Evolutionary conservation across 306 rosid species (phyloP), one percentile per base, ranked within the genome.

Genomic region (Glycine latifolia): DNA sequence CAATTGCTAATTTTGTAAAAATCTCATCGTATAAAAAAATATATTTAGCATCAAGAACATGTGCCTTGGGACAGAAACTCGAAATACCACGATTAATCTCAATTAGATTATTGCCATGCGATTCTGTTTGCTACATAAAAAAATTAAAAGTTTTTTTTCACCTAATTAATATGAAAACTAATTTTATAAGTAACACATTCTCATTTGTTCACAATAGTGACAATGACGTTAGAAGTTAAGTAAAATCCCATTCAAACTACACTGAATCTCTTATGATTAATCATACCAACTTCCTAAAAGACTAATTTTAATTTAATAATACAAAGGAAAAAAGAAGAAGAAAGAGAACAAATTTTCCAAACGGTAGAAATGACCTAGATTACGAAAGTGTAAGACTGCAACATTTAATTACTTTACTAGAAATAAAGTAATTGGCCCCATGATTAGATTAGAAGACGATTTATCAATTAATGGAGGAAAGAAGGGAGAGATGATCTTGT

Each of bases 51-150:
- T 52, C 83, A n/a, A 54, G 55, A 47, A 6, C 85, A 63, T 79
- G 86, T 72, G 86, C 39, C 73, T 55, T 12, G n/a, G n/a, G 84
- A 46, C 61, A 17, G 53, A 78, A 79, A 65, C 53, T 13, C 72
- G 69, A 71, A 68, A 37, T 48, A 61, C 44, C 53, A 14, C 17
- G 60, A 62, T 49, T 71, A 83, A 60, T 71, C 15, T 70, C 43
- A 50, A 75, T 82, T 81, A 44, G 31, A 55, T 66, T 74, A 54
- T 43, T 62, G 61, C 11, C 8, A 31, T 4, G 52, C 52, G 80
- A 65, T 44, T 66, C 33, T 6, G 20, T 54, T 44, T 53, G 53
- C 0, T 37, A 43, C 37, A 8, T 16, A 15, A 43, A 67, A 8
- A 8, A 67, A 26, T 1, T 66, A 14, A 13, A 49, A 2, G 3